A percentile compares a stretch with the other conserved stretches of the same genome.
Conservation (phyloP, 371 early-diverging fungal species). For the Mucor racemosus region DNA sequence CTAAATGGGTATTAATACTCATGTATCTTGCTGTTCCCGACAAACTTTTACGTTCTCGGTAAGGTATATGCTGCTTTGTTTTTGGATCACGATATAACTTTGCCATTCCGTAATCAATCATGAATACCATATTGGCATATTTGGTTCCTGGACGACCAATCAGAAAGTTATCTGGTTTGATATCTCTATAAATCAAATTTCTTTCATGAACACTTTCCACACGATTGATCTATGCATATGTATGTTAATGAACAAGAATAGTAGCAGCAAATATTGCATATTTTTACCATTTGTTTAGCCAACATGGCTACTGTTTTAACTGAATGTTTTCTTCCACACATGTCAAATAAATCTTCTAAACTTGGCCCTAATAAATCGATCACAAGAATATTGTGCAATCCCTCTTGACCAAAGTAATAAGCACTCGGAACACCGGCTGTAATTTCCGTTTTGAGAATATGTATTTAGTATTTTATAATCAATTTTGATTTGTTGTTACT, state of each 20-base stretch:
- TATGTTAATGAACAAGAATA: neutral
- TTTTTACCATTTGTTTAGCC: constrained; percentile 91
- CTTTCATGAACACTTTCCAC: constrained; percentile 97
- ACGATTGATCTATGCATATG: constrained; percentile 66
- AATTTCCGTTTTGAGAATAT: too few relatives aligned
- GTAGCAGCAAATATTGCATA: neutral
- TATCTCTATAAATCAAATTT: constrained; percentile 98
- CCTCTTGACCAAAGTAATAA: constrained; percentile 95
- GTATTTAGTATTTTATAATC: neutral
- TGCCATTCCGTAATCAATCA: constrained; percentile 96
- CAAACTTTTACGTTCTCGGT: constrained; percentile 85
- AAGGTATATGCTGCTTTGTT: constrained; percentile 91
- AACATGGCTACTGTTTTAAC: constrained; percentile 94
- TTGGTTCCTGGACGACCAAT: constrained; percentile 79
- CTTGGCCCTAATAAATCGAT: constrained; percentile 96
- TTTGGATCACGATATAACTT: constrained; percentile 92
- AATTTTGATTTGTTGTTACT: constrained; percentile 26
- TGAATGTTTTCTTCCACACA: constrained; percentile 88
- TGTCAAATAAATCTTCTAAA: constrained; percentile 95
- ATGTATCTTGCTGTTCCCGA: constrained; percentile 97
- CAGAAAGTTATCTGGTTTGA: constrained; percentile 99
- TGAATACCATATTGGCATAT: constrained; percentile 66
- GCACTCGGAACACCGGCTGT: constrained; percentile 84
- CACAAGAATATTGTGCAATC: constrained; percentile 91
- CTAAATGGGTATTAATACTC: constrained; percentile 94